Base-by-base conservation (phyloP, 352 stramenopile genomes). In the Achlya hypogyna region DNA sequence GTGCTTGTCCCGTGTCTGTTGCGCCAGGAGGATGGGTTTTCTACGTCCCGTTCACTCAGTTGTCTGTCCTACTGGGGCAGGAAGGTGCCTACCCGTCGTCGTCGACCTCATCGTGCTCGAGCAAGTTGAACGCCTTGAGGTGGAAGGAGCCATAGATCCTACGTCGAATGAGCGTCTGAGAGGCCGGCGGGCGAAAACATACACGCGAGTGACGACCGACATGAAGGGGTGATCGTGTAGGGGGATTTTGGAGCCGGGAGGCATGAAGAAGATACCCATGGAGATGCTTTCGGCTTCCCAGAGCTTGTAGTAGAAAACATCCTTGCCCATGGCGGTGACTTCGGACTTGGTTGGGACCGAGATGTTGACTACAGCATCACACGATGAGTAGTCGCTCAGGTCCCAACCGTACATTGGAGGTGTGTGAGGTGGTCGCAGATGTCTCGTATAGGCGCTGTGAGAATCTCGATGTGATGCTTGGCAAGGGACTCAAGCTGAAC, bases 301-400 rank as follows among this genome's bases (percentile, higher is more conserved):
- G 3, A 93, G 75, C 70, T 91, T 93, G 80, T 82, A 91, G 63
- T 93, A 93, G 69, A 91, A 84, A 23, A 93, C 81, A 56, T 90
- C 81, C 23, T 69, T 84, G 10, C 60, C 60, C 60, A 67, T 67
- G 20, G 51, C 20, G 28, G 43, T 32, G 34, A 67, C 60, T 22
- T 67, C 51, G 32, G 60, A 8, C 23, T 9, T 5, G 12, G 60
- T 67, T n/a, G 60, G 60, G 22, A 34, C 18, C 40, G 51, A 49
- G 16, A 67, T 67, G 20, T 49, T 58, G 34, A 67, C 60, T 67
- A 47, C 27, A 49, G n/a, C 31, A 43, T 23, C 20, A 49, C 9
- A 16, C 10, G 20, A 52, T 14, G 42, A 23, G 60, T 5, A 10
- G 29, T 32, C 22, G n/a, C 14, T 28, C 16, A 28, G 51, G 31